Evolutionary conservation across 495 filamentous ascomycete genomes (phyloP).

Genomic region (Podospora fimiseda): DNA sequence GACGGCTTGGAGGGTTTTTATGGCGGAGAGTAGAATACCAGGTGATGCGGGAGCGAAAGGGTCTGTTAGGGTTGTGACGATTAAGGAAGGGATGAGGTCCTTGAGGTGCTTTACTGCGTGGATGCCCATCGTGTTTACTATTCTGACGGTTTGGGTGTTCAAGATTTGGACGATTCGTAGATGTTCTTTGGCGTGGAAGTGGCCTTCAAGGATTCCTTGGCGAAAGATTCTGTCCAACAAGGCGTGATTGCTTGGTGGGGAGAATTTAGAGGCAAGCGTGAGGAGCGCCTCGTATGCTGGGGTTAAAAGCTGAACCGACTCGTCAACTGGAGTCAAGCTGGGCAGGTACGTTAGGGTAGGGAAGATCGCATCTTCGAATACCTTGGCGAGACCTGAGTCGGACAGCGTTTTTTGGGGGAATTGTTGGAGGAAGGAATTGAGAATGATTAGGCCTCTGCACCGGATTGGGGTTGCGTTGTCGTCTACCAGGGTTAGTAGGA

Average conservation of each 20-base stretch:
- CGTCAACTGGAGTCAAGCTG: constrained; percentile 65
- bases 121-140: constrained; percentile 59
- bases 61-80: constrained; percentile 59
- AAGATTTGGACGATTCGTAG: constrained; percentile 50
- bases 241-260: constrained; percentile 20
- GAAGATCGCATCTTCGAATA: constrained; percentile 73
- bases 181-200: constrained; percentile 47
- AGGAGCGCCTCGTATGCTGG: constrained; percentile 64
- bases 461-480: constrained; percentile 54
- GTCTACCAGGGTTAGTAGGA: constrained; percentile 73
- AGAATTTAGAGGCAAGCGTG: constrained; percentile 47
- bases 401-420: constrained; percentile 51
- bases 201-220: constrained; percentile 49
- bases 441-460: constrained; percentile 52
- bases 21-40: constrained; percentile 47
- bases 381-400: constrained; percentile 66
- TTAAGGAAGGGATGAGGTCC: constrained; percentile 59
- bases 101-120: constrained; percentile 69
- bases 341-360: constrained; percentile 71
- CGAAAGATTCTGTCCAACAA: constrained; percentile 50
- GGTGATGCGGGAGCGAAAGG: constrained; percentile 60
- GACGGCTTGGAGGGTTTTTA: constrained; percentile 48
- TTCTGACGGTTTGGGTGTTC: constrained; percentile 44
- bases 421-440: constrained; percentile 55
- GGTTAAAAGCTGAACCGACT: constrained; percentile 58